Evolutionary conservation across 2,329 filamentous ascomycete species (phyloP).

Genomic region (Cladosporium sp.): DNA sequence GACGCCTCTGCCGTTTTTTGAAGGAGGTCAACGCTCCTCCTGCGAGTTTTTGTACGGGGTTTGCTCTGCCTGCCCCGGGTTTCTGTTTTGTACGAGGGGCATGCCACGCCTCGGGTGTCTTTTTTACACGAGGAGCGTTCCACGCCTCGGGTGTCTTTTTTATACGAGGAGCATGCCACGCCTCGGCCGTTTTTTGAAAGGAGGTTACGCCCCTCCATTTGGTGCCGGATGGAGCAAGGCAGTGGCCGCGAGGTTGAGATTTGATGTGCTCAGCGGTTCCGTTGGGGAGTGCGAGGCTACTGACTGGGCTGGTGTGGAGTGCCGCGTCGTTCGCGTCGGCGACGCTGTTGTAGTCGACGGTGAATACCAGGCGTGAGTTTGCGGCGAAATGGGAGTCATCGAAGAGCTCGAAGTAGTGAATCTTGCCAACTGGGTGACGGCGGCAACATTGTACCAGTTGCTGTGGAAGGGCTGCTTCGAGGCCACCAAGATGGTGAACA

Average conservation of each 20-base stretch:
- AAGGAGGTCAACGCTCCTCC: too few relatives aligned
- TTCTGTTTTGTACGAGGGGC: too few relatives aligned
- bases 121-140: neutral
- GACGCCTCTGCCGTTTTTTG: too few relatives aligned
- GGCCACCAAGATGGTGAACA: neutral
- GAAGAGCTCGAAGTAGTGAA: neutral
- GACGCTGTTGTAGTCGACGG: neutral
- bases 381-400: neutral
- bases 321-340: neutral
- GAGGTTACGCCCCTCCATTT: neutral
- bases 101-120: neutral
- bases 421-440: neutral
- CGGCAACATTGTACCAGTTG: neutral
- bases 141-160: neutral
- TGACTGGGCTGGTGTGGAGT: neutral
- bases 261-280: neutral
- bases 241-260: too few relatives aligned
- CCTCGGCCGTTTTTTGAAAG: neutral
- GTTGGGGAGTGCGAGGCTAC: neutral
- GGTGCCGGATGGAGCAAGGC: neutral
- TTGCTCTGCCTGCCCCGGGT: neutral
- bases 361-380: neutral
- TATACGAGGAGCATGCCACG: too few relatives aligned
- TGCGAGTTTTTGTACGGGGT: neutral
- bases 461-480: neutral